Base-by-base conservation (phyloP, 1,284 basidiomycete species). In the Chiua sp. region DNA sequence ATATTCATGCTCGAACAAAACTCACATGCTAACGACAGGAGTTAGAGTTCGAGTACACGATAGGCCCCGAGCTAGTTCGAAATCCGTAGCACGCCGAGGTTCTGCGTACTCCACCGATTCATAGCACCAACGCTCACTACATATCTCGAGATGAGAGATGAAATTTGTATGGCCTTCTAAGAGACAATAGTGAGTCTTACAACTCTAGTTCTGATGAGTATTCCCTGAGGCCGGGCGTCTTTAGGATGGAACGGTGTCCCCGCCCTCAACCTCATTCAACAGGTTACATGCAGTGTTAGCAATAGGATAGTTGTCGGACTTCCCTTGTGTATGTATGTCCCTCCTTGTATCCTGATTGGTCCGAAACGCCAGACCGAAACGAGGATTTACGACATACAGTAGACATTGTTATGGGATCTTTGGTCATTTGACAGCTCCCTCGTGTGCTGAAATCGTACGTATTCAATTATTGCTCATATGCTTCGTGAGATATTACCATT, bases 11-110 rank as follows among this genome's bases (percentile, higher is more conserved):
- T 15, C 4, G 22, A 7, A 20, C 3, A 33, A 44, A 3, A 3
- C 32, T 39, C 33, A 22, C 47, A 28, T 26, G 20, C 13, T 16
- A 20, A 58, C 8, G 22, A 16, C 58, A 59, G 73, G 22, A 52
- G 37, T 37, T 73, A 3, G 65, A 67, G 55, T 61, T 57, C 1
- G 57, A 67, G 22, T 73, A 73, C 47, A 75, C 65, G 3, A 42
- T 78, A n/a, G 75, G 74, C 4, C 55, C 22, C 30, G 63, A 66
- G 2, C 35, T 69, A 8, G 47, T 59, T 12, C 13, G 63, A 1
- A 67, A 75, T 56, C 63, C 59, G 1, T 78, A 75, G 53, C 75
- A 76, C n/a, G 3, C 50, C 28, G 54, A 71, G 49, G 16, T 53
- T 69, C 33, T 64, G 72, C 53, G 66, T 57, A 39, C 61, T 44